These are phyloP conservation scores for Penicillium canariense DNA, from an alignment of 495 filamentous ascomycete genomes.

Conservation along the genomic window DNA sequence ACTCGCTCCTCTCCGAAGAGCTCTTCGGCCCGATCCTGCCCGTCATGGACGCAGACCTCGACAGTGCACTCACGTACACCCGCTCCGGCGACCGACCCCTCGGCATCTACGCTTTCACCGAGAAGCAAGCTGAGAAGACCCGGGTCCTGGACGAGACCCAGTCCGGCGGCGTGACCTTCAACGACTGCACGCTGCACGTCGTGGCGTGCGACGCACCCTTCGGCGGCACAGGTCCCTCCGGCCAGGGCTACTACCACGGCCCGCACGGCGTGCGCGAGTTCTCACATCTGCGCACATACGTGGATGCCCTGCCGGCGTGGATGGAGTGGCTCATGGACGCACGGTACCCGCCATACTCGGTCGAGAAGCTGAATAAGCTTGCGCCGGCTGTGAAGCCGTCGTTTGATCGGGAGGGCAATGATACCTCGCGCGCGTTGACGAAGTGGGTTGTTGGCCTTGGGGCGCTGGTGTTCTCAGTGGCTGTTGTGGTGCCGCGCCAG, in stretches of 20 bases:
- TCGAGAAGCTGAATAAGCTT: slow-evolving; percentile 52
- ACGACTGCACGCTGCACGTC: slow-evolving; percentile 71
- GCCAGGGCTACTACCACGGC: slow-evolving; percentile 75
- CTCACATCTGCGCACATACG: slow-evolving; percentile 59
- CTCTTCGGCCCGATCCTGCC: slow-evolving; percentile 83
- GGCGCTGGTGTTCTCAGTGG: slow-evolving; percentile 11
- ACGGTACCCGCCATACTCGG: slow-evolving; percentile 67
- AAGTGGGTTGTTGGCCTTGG: slow-evolving; percentile 20
- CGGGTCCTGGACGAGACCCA: slow-evolving; percentile 58
- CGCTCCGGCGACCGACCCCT: slow-evolving; percentile 63
- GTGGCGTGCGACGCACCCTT: slow-evolving; percentile 65
- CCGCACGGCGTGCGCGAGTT: slow-evolving; percentile 75
- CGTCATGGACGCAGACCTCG: slow-evolving; percentile 64
- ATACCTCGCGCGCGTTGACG: slow-evolving; percentile 2
- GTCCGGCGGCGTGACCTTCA: slow-evolving; percentile 72
- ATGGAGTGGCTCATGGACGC: slow-evolving; percentile 62
- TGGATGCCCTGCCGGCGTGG: slow-evolving; percentile 35
- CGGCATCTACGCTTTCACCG: slow-evolving; percentile 74
- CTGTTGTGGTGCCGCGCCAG: background rate
- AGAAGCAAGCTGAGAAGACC: slow-evolving; percentile 58
- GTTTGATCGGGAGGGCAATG: slow-evolving; percentile 68
- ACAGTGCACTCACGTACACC: slow-evolving; percentile 68
- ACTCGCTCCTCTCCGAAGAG: slow-evolving; percentile 73
- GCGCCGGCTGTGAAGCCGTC: slow-evolving; percentile 58
- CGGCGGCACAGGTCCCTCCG: slow-evolving; percentile 77